Evolutionary conservation across 1,139 yeast species (phyloP), one percentile per base, ranked within the genome.

Genomic region (Taphrina pruni): DNA sequence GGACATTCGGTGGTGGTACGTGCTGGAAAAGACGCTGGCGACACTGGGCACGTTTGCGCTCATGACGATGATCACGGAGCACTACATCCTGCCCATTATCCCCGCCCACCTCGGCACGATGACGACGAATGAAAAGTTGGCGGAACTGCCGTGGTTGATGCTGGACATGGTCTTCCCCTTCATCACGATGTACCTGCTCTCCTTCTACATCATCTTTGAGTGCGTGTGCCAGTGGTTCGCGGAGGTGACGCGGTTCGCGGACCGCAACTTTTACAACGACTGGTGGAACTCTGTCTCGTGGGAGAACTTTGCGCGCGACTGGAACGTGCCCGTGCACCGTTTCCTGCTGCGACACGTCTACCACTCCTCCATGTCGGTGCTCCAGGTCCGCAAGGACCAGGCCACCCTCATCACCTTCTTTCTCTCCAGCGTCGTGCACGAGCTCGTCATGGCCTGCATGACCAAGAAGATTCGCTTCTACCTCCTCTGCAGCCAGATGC

Each of bases 281-380:
- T 94, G 99, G 99, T 94, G 98, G 99, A 90, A 94, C 74, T 90
- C 96, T 73, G 87, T 89, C 39, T 88, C 92, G 64, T 94, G 97
- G 97, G 92, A 90, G 70, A 94, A 92, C 77, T 94, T 90, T 79
- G 89, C 97, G 9, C 84, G 97, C 73, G 87, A 90, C 73, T 95
- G 99, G 99, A 94, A 94, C 77, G 84, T 86, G 9, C 97, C 98
- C 0, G 98, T 95, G n/a, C 97, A 94, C 78, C 86, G 87, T 73
- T 94, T 94, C 75, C 81, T 94, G 71, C 81, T 92, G 58, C 85
- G 98, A 73, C 99, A 95, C 76, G 99, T 94, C 8, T 95, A 94
- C 78, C 97, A 92, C 77, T 88, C 96, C 41, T 87, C 95, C 17
- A 90, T 94, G 71, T 87, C 95, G 73, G 87, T 93, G 0, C 82